phyloP scores from a whole-genome alignment of 1,139 yeast genomes.

The Diutina mesorugosa region DNA sequence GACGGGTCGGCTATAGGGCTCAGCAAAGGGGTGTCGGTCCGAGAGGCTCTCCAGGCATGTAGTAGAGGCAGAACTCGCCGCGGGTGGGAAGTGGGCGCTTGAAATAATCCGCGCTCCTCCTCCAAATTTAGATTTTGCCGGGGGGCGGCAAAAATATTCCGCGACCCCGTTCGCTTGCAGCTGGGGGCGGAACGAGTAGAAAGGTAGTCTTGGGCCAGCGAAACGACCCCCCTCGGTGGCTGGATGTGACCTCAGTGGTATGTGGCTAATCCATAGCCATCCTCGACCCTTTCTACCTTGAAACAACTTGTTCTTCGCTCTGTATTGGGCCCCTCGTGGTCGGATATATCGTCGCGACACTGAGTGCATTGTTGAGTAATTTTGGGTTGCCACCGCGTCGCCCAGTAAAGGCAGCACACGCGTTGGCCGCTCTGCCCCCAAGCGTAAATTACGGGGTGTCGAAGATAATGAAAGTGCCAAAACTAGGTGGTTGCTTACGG shows the following conservation, averaged over 20 bases:
- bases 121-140: neutral
- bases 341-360: neutral
- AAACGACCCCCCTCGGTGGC: neutral
- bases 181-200: neutral
- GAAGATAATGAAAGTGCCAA: neutral
- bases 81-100: neutral
- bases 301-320: too few species aligned
- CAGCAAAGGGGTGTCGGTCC: neutral
- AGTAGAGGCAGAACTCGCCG: neutral
- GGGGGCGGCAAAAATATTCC: neutral
- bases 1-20: neutral
- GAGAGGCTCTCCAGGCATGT: neutral
- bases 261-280: too few species aligned
- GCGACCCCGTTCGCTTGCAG: constrained; percentile 1
- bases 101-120: neutral
- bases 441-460: neutral
- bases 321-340: neutral
- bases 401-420: neutral
- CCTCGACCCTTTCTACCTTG: too few species aligned
- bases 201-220: neutral
- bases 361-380: neutral
- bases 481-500: neutral
- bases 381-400: constrained; percentile 1
- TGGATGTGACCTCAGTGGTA: neutral
- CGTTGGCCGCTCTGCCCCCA: neutral